Percentiles rank a stretch among this genome's conserved stretches.
Evolutionary conservation across 1,139 yeast species (phyloP).

Genomic region (Saccharomyces hybrid): DNA sequence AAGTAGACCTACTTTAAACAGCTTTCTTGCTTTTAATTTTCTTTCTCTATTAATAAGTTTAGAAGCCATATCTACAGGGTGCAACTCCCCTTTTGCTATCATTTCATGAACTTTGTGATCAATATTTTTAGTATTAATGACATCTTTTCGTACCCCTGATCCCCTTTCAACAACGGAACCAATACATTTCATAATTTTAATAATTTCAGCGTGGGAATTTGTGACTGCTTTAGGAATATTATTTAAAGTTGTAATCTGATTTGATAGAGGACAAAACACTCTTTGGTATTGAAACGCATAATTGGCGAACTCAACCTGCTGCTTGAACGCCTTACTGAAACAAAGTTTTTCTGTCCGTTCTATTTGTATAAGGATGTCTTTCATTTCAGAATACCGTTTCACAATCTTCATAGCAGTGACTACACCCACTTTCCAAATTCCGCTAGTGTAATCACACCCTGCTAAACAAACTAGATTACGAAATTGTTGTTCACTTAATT

Average conservation of each 20-base stretch:
- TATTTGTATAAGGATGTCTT: constrained; percentile 47
- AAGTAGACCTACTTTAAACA: not conserved
- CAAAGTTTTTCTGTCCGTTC: constrained; percentile 49
- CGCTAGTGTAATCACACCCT: constrained; percentile 92
- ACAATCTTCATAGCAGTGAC: constrained; percentile 63
- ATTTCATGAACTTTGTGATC: constrained; percentile 39
- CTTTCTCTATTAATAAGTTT: not conserved
- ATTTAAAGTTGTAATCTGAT: constrained; percentile 47
- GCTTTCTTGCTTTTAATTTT: not conserved
- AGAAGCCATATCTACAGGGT: constrained; percentile 40
- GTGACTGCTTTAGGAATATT: constrained; percentile 38
- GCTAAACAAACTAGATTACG: constrained; percentile 74
- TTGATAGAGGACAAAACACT: constrained; percentile 58
- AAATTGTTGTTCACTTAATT: constrained; percentile 48
- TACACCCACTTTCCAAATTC: constrained; percentile 71
- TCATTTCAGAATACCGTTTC: constrained; percentile 42
- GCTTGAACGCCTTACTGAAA: constrained; percentile 50
- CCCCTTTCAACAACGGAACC: constrained; percentile 38
- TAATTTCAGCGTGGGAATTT: constrained; percentile 25
- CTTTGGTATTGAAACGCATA: constrained; percentile 78
- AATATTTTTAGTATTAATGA: constrained; percentile 31
- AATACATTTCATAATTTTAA: constrained; percentile 48
- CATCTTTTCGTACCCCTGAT: constrained; percentile 10
- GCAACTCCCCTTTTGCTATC: constrained; percentile 57
- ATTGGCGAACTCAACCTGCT: constrained; percentile 57